Evolutionary conservation across 306 rosid genomes (phyloP).

Genomic region (Vachellia pachyceras): DNA sequence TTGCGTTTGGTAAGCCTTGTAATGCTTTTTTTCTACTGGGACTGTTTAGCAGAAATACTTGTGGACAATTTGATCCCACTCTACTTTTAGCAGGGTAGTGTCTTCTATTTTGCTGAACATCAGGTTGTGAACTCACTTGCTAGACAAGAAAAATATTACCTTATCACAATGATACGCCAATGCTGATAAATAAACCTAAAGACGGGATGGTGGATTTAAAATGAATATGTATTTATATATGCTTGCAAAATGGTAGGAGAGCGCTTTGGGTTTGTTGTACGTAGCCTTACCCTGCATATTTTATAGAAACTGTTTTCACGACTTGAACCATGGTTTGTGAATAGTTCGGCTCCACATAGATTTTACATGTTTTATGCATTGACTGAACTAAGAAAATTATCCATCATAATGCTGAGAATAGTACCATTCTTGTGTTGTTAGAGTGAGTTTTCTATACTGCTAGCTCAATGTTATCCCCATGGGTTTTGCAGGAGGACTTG

Average conservation of each 20-base stretch:
- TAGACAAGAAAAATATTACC: neutral
- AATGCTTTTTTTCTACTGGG: neutral
- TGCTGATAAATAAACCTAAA: neutral
- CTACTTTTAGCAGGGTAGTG: neutral
- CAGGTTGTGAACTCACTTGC: neutral
- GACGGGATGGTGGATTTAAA: neutral
- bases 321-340: neutral
- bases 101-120: neutral
- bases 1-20: constrained; percentile 45
- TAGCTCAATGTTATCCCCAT: neutral
- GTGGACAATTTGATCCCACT: neutral
- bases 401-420: too few species aligned
- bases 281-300: neutral
- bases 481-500: constrained; percentile 56
- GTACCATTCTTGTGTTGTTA: too few species aligned
- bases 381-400: neutral
- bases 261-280: neutral
- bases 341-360: neutral
- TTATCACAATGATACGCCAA: neutral
- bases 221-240: neutral
- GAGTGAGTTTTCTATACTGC: neutral
- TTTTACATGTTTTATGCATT: neutral
- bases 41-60: neutral
- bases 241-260: neutral
- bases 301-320: neutral